A percentile compares a stretch with the other conserved stretches of the same genome.
Conservation (phyloP, 768 basidiomycete species). For the Megacollybia marginata region DNA sequence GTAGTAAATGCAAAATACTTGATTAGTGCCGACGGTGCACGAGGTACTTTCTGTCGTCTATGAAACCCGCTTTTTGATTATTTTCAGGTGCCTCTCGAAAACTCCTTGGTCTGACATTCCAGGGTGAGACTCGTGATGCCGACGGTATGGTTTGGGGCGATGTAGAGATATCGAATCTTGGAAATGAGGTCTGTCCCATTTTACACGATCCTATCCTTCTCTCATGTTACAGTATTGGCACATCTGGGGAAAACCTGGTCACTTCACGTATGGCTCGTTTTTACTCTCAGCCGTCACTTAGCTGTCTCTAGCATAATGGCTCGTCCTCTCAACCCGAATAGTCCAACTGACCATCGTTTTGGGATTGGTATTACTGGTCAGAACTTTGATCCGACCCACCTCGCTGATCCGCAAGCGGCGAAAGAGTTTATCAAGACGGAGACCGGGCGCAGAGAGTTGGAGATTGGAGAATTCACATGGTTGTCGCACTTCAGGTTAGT, state of each 20-base stretch:
- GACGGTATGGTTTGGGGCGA: slow-evolving; percentile 18
- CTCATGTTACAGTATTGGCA: slow-evolving; percentile 11
- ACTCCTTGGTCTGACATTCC: slow-evolving; percentile 13
- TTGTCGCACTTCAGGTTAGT: too few species aligned
- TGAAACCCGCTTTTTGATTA: too few species aligned
- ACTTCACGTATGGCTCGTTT: slow-evolving; percentile 8
- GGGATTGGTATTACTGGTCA: slow-evolving; percentile 13
- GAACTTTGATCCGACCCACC: slow-evolving; percentile 11
- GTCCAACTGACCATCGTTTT: slow-evolving; percentile 6
- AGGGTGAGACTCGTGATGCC: slow-evolving; percentile 17
- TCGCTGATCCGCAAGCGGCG: slow-evolving; percentile 10
- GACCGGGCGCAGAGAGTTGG: too few species aligned
- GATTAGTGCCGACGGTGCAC: too few species aligned
- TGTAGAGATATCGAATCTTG: slow-evolving; percentile 14
- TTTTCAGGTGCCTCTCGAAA: too few species aligned
- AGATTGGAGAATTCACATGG: too few species aligned
- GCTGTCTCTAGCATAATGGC: slow-evolving; percentile 9
- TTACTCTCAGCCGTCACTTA: neutral
- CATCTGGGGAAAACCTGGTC: slow-evolving; percentile 12
- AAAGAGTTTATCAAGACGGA: slow-evolving; percentile 7
- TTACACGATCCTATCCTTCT: neutral
- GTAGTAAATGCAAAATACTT: too few species aligned
- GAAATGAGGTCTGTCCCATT: slow-evolving; percentile 8
- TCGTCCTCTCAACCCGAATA: slow-evolving; percentile 5
- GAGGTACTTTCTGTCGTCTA: too few species aligned